Evolutionary conservation across 2,329 filamentous ascomycete genomes (phyloP), one percentile per base, ranked within the genome.

Genomic region (Fusarium multiceps): DNA sequence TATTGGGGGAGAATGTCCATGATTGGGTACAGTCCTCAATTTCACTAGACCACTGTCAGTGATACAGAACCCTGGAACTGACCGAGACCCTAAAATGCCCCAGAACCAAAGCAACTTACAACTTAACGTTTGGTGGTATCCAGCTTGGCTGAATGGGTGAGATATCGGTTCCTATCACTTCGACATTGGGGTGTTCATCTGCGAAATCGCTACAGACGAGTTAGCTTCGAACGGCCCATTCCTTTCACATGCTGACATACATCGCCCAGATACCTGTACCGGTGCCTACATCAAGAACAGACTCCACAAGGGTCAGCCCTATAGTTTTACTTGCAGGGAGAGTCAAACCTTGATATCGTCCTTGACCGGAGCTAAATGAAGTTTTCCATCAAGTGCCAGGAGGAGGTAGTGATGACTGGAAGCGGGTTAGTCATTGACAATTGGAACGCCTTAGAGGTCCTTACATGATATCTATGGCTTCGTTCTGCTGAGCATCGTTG

Each of bases 181-280:
- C 65, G 12, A 49, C 47, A 3, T 53, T 16, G 8, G 65, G 53
- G 16, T 68, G 58, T 7, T 68, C 63, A 7, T 68, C 51, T 7
- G 65, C 65, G 37, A 68, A 68, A 20, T 68, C 65, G 21, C 65
- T 68, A 9, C 7, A 4, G 13, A 18, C 23, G 10, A 4, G 30
- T 56, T 2, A 28, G 12, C 1, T 13, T 14, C 18, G n/a, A 32
- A 6, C 20, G 11, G 4, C 2, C 28, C 5, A 9, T 3, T 3
- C 3, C 2, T n/a, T 3, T 4, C 2, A 0, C 1, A 7, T 12
- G 7, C 0, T 6, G 2, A 54, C 63, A 37, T 16, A 68, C 65
- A 68, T 68, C 4, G 63, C 65, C 65, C 65, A 68, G 4, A 68
- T 63, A 69, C 69, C 68, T 47, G 69, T 71, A 23, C 69, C 69